Evolutionary conservation across 1,284 basidiomycete species (phyloP), one percentile per base, ranked within the genome.

Genomic region (Rhodofomes roseus): DNA sequence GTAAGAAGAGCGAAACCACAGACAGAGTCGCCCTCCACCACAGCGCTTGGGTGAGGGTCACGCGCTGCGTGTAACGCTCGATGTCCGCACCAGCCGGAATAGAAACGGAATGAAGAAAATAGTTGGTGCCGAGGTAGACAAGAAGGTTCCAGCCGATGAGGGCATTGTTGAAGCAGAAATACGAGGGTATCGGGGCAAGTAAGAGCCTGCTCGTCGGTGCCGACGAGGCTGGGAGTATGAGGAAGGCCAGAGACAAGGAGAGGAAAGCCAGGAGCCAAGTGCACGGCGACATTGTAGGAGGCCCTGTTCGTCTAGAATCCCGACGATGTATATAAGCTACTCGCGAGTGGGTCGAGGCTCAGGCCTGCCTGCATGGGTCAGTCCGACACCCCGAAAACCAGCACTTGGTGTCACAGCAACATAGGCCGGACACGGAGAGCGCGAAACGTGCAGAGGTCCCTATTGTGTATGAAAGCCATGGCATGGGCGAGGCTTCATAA

Each of bases 41-140:
- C 14, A 22, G 20, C 7, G 36, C 23, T 12, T 36, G 7, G 14
- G 34, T 43, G 8, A 36, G 40, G 8, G 58, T 40, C 16, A 56
- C 58, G n/a, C 48, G 31, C 27, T 44, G 12, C 11, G 58, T 59
- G 54, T 34, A 59, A 20, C 58, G 43, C 4, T 43, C 58, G 27
- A 51, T 27, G n/a, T 59, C 58, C 16, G 44, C 54, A 9, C 29
- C 7, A 8, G 27, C 22, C 1, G 54, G 54, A 12, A 52, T 41
- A 22, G 58, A 41, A 14, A 25, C 44, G 4, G 58, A 46, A 34
- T 59, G 58, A 12, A 54, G 53, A 9, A 59, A 4, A 22, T 34
- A 59, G 39, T 59, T 59, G 8, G 46, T 41, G 11, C 22, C 25
- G 14, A 55, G 23, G 46, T 55, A 59, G 4, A 31, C 20, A 5